Evolutionary conservation across 2,329 filamentous ascomycete species (phyloP).

Genomic region (Colletotrichum somersetense): DNA sequence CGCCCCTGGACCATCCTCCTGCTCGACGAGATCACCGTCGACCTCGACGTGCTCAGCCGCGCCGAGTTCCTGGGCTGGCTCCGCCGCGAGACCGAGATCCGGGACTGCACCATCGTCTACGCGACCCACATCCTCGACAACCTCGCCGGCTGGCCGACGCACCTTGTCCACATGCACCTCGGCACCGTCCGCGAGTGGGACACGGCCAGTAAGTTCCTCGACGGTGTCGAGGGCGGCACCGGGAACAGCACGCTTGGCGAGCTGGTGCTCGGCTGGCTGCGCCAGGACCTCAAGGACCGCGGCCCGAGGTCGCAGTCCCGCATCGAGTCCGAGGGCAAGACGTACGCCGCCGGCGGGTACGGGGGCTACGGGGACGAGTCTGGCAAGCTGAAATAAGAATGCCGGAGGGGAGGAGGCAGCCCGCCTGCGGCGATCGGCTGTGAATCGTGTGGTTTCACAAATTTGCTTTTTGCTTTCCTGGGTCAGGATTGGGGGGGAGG

Average conservation of each 20-base stretch:
- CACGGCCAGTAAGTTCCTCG: conserved; percentile 76
- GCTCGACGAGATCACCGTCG: conserved; percentile 96
- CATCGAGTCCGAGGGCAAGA: conserved; percentile 72
- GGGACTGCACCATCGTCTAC: conserved; percentile 93
- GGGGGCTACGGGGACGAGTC: conserved; percentile 71
- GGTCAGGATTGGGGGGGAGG: neutral
- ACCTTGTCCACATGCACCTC: conserved; percentile 95
- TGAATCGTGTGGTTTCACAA: conserved; percentile 21
- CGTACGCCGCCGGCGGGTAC: conserved; percentile 67
- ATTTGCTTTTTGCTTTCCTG: neutral
- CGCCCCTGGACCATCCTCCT: conserved; percentile 92
- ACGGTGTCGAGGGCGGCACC: conserved; percentile 57
- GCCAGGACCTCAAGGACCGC: conserved; percentile 80
- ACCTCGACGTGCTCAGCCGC: conserved; percentile 88
- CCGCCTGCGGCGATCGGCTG: neutral
- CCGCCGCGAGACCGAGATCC: conserved; percentile 84
- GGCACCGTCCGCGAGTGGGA: conserved; percentile 92
- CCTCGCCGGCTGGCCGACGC: conserved; percentile 92
- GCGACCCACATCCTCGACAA: conserved; percentile 98
- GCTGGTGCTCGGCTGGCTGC: conserved; percentile 89
- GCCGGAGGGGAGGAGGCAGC: neutral
- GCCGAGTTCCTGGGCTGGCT: conserved; percentile 89
- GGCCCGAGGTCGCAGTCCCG: conserved; percentile 77
- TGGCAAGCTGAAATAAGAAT: conserved; percentile 47
- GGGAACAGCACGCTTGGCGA: conserved; percentile 90